Conservation (phyloP, 1,284 basidiomycete species). For the Cutaneotrichosporon dermatis region DNA sequence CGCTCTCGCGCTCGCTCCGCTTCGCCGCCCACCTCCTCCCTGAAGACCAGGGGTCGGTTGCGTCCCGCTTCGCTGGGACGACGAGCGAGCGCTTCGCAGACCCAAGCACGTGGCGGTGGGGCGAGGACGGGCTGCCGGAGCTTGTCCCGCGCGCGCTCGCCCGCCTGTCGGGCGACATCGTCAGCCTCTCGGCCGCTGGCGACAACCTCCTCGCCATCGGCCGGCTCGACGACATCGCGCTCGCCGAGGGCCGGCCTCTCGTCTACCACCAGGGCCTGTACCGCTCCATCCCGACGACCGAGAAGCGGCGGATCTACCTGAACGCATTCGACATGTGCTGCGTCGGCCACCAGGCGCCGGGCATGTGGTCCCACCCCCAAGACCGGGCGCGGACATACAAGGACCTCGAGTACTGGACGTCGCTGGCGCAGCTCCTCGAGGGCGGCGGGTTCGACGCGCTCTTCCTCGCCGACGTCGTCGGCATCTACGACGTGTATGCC, state of each 20-base stretch:
- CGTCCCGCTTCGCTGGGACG: conserved; percentile 7
- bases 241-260: conserved; percentile 8
- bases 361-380: conserved; percentile 12
- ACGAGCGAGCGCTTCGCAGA: conserved; percentile 13
- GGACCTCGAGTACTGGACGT: conserved; percentile 19
- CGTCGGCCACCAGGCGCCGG: conserved; percentile 17
- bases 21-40: conserved; percentile 14
- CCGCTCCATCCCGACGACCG: conserved; percentile 3
- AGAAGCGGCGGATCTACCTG: conserved; percentile 13
- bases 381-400: conserved; percentile 18
- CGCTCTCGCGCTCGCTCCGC: conserved; percentile 12
- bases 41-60: conserved; percentile 5
- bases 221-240: conserved; percentile 1
- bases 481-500: conserved; percentile 19
- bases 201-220: conserved; percentile 19
- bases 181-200: conserved; percentile 11
- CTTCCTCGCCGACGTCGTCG: conserved; percentile 18
- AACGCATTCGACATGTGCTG: conserved; percentile 20
- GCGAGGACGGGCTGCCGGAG: conserved; percentile 11
- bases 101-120: conserved; percentile 11
- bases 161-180: conserved; percentile 10
- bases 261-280: conserved; percentile 16
- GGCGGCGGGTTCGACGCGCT: conserved; percentile 12
- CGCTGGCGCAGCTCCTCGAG: conserved; percentile 13
- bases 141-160: conserved; percentile 9